Conservation (phyloP, 2,329 filamentous ascomycete species). For the Fusarium nisikadoi region DNA sequence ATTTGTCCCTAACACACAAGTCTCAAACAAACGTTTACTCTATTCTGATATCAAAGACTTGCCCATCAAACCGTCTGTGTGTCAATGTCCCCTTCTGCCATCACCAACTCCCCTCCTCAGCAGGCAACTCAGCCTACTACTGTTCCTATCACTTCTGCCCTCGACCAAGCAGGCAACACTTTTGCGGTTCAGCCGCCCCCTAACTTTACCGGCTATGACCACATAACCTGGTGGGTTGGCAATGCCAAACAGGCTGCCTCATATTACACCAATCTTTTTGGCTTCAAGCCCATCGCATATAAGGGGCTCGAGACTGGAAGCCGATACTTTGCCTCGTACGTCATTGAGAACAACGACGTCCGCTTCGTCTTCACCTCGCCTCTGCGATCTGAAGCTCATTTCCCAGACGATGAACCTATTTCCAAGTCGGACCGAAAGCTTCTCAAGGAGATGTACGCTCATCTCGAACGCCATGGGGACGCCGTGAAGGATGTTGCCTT, state of each 20-base stretch:
- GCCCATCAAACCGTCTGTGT: conserved; percentile 36
- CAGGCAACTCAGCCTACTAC: conserved; percentile 55
- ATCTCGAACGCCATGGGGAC: conserved; percentile 89
- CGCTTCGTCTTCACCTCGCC: conserved; percentile 88
- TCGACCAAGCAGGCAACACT: conserved; percentile 55
- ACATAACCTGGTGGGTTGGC: conserved; percentile 95
- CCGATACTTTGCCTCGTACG: conserved; percentile 83
- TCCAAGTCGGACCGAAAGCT: conserved; percentile 70
- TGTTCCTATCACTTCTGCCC: conserved; percentile 44
- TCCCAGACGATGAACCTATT: conserved; percentile 69
- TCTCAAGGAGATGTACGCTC: conserved; percentile 80
- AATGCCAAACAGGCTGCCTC: conserved; percentile 95
- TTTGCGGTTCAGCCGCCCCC: conserved; percentile 63
- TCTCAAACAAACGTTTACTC: conserved; percentile 6
- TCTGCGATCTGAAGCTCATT: conserved; percentile 68
- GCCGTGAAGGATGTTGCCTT: conserved; percentile 96
- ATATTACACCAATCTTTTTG: conserved; percentile 89
- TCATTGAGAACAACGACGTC: conserved; percentile 79
- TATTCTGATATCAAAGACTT: conserved; percentile 20
- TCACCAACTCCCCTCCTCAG: conserved; percentile 60
- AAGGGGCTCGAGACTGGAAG: conserved; percentile 88
- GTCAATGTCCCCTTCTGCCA: conserved; percentile 69
- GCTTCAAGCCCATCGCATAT: conserved; percentile 85
- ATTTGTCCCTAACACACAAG: conserved; percentile 19
- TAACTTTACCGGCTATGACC: conserved; percentile 86